phyloP scores from a whole-genome alignment of 768 basidiomycete genomes.

The Strobilomyces dryophilus region DNA sequence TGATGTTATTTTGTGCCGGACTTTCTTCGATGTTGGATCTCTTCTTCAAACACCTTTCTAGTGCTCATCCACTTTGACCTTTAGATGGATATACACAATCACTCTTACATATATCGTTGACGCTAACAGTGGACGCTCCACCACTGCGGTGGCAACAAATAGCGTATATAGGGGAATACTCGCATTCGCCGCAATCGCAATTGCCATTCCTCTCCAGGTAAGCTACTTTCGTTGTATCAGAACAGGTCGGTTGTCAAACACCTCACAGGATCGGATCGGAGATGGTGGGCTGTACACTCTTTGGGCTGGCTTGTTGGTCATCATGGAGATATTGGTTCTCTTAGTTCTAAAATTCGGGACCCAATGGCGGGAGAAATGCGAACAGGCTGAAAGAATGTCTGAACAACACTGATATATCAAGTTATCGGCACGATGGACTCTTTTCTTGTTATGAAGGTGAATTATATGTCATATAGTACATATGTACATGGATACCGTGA shows the following conservation, averaged over 20 bases:
- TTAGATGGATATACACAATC: slow-evolving; percentile 55
- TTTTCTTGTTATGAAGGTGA: no score
- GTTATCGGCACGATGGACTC: no score
- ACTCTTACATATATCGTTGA: slow-evolving; percentile 86
- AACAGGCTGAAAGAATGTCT: slow-evolving; percentile 35
- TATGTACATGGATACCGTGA: no score
- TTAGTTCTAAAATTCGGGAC: slow-evolving; percentile 57
- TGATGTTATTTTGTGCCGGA: slow-evolving; percentile 68
- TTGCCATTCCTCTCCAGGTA: slow-evolving; percentile 71
- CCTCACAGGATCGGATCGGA: slow-evolving; percentile 18
- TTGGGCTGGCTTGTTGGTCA: slow-evolving; percentile 51
- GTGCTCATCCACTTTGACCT: background rate
- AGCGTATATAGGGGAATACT: slow-evolving; percentile 66
- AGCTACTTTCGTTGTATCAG: background rate
- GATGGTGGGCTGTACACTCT: slow-evolving; percentile 30
- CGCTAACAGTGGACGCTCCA: slow-evolving; percentile 77
- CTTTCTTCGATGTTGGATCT: slow-evolving; percentile 45
- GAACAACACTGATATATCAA: background rate
- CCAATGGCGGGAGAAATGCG: slow-evolving; percentile 52
- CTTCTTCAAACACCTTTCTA: background rate
- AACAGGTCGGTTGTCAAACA: background rate
- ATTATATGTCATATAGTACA: no score
- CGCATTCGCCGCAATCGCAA: slow-evolving; percentile 68
- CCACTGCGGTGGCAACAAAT: slow-evolving; percentile 72
- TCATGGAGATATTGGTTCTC: slow-evolving; percentile 51